Percentiles rank a stretch among this genome's conserved stretches.
Conservation (phyloP, 176 grass and related monocot genomes). For the sorghum (Sorghum bicolor) region Sorghum_bicolor_NCBIv3 NC_012870.2:18040001-18040500, state of each 20-base stretch:
- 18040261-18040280: too few relatives aligned
- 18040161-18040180: slow-evolving; percentile 7
- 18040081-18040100: not conserved
- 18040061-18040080: not conserved
- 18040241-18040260: not conserved
- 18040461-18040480: too few relatives aligned
- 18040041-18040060: slow-evolving; percentile 18
- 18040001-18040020: not conserved
- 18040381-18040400: too few relatives aligned
- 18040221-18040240: not conserved
- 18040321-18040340: too few relatives aligned
- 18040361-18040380: too few relatives aligned
- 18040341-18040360: too few relatives aligned
- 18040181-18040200: slow-evolving; percentile 15
- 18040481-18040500: too few relatives aligned
- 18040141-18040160: not conserved
- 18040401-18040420: too few relatives aligned
- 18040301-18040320: too few relatives aligned
- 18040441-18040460: too few relatives aligned
- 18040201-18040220: slow-evolving; percentile 1
- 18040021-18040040: slow-evolving; percentile 1
- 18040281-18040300: too few relatives aligned
- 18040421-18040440: too few relatives aligned
- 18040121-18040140: not conserved
- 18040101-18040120: not conserved